Evolutionary conservation across 768 basidiomycete genomes (phyloP), one percentile per base, ranked within the genome.

Genomic region (Lentinula detonsa): DNA sequence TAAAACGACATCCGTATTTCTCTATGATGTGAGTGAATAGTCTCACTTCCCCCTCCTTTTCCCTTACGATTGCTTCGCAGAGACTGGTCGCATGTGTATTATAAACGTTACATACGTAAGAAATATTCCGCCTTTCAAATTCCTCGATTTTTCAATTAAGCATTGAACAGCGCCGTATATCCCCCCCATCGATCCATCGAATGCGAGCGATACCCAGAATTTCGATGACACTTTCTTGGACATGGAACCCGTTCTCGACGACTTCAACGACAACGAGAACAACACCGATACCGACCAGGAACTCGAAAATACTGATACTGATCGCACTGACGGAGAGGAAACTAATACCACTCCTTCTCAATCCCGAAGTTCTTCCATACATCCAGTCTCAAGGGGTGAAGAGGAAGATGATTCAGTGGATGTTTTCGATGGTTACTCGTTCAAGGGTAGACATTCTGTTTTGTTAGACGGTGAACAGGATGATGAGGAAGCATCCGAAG

Each of bases 181-280:
- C 69, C 93, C 93, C 15, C 90, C 90, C 34, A 92, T 94, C 70
- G 92, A 95, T 71, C 90, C 91, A 21, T 84, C 85, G 46, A 93
- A 96, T 74, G 95, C 95, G 63, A 87, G 88, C 67, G 97, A 99
- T 82, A 95, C 93, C 65, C 92, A 93, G 72, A 98, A 98, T 75
- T 99, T 98, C 73, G 96, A 98, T 73, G 92, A 95, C 64, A 88
- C 92, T 43, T 98, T 97, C 85, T 82, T 98, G 62, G 91, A 91
- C 70, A 96, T 98, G 91, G 88, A 90, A 65, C 93, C 95, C 23
- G 87, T 91, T 52, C 85, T 98, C 63, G 91, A 95, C 64, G 89
- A 90, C 56, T 81, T 79, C 62, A 80, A 83, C 66, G 88, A 87
- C 48, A 79, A 83, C 39, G 78, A 87, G 48, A 79, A 82, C 37